Base-by-base conservation (phyloP, 2,329 filamentous ascomycete species). In the Penicillium sp. region DNA sequence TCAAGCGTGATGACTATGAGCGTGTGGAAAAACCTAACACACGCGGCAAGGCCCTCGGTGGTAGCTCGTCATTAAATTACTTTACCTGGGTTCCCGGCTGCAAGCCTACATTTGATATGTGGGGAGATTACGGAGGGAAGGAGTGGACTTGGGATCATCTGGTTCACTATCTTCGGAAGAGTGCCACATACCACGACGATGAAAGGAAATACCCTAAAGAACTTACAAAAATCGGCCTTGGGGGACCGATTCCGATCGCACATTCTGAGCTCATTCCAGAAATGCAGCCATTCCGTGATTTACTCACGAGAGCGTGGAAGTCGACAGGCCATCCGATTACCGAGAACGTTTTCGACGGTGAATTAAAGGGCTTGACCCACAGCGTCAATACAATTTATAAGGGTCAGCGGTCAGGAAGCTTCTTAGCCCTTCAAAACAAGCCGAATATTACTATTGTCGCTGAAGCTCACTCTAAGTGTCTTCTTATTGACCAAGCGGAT, bases 351-450 rank as follows among this genome's bases (percentile, higher is more conserved):
- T 83, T 80, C 58, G 74, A 79, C 48, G 82, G 82, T 11, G 70
- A 74, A 7, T 80, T 83, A 77, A 63, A 68, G 28, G 81, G 82
- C 3, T 73, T 85, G 2, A 75, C 72, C 36, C 74, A 82, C 39
- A 78, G 78, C 58, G 72, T 81, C 47, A 78, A 82, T 64, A 76
- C 75, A 33, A 84, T 85, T 60, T 82, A 85, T 68, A 72, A 80
- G 10, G 82, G 82, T n/a, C 69, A 72, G 49, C 77, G 82, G 16
- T 80, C 79, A 2, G 76, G 74, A 0, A 79, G 76, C 56, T 81
- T 74, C 57, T n/a, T n/a, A n/a, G n/a, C n/a, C n/a, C n/a, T n/a
- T n/a, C n/a, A n/a, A n/a, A 73, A 74, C 46, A 82, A 84, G 68
- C 69, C 74, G 11, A 85, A 85, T 54, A 70, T 84, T 43, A 81